These are phyloP conservation scores for Artemisia tridentata DNA, from an alignment of 129 eudicot species.

Conservation along the genomic window DNA sequence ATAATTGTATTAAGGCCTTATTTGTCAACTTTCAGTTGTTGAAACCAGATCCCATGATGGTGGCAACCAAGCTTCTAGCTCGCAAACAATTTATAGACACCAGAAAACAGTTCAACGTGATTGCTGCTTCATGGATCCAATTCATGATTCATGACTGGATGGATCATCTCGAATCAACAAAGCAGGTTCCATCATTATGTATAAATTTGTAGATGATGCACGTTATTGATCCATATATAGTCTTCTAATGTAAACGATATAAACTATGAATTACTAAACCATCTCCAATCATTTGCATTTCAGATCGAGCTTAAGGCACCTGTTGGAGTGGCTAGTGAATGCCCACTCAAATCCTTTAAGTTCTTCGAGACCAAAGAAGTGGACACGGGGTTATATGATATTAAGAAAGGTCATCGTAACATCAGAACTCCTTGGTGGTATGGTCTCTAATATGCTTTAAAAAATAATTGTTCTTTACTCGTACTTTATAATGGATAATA, in stretches of 20 bases:
- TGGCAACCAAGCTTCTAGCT: slow-evolving; percentile 64
- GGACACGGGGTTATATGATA: slow-evolving; percentile 40
- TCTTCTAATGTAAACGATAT: neutral
- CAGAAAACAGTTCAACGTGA: slow-evolving; percentile 59
- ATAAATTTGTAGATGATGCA: neutral
- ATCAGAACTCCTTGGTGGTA: slow-evolving; percentile 76
- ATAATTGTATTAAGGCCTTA: neutral
- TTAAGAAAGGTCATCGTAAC: slow-evolving; percentile 47
- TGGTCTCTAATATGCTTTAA: neutral
- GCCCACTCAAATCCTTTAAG: slow-evolving; percentile 62
- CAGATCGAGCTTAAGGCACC: slow-evolving; percentile 61
- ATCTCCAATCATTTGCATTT: neutral
- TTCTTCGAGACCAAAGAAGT: slow-evolving; percentile 46
- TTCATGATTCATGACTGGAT: slow-evolving; percentile 79
- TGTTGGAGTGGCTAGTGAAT: slow-evolving; percentile 44
- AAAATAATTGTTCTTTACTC: too few species aligned
- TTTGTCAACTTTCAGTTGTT: slow-evolving; percentile 29
- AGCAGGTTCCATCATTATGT: slow-evolving; percentile 39
- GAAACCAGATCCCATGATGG: slow-evolving; percentile 70
- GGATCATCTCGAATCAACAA: slow-evolving; percentile 55
- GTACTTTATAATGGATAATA: neutral
- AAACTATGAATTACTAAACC: neutral
- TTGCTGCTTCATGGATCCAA: slow-evolving; percentile 72
- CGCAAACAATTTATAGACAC: slow-evolving; percentile 44
- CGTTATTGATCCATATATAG: neutral